These are phyloP conservation scores for Bothriochloa decipiens DNA, from an alignment of 176 grass and related monocot genomes.

Conservation along the genomic window DNA sequence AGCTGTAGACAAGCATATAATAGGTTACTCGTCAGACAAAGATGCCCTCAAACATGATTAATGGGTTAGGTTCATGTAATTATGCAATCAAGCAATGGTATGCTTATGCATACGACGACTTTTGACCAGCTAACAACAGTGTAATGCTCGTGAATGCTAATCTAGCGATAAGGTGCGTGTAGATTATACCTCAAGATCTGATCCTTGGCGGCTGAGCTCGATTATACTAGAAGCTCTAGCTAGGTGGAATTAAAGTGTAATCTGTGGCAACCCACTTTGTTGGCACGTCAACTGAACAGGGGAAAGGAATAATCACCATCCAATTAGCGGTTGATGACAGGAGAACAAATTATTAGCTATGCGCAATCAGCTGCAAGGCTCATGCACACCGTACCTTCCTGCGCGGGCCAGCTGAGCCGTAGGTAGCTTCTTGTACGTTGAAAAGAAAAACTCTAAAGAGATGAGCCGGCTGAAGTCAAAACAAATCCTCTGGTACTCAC, in stretches of 20 bases:
- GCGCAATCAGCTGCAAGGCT: too few species aligned
- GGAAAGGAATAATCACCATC: conserved; percentile 13
- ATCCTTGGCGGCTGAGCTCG: neutral
- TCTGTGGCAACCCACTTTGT: conserved; percentile 13
- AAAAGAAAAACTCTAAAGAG: neutral
- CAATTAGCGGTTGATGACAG: conserved; percentile 7
- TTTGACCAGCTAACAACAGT: conserved; percentile 39
- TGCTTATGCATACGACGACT: conserved; percentile 6
- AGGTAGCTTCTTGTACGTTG: too few species aligned
- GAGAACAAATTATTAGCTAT: neutral
- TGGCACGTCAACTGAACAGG: conserved; percentile 11
- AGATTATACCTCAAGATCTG: neutral
- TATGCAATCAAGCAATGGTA: conserved; percentile 31
- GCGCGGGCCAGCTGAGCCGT: neutral
- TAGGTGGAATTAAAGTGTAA: neutral
- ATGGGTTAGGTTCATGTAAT: conserved; percentile 52
- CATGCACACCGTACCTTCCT: neutral
- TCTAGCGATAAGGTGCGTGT: neutral
- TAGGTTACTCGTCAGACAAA: conserved; percentile 26
- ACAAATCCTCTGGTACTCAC: neutral
- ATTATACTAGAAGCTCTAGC: neutral
- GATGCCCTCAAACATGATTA: neutral
- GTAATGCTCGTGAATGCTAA: neutral
- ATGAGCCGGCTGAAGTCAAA: neutral
- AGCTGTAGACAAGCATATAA: neutral